A percentile compares a stretch with the other conserved stretches of the same genome.
phyloP scores from a whole-genome alignment of 306 rosid species.

The Cucurbita pepo region DNA sequence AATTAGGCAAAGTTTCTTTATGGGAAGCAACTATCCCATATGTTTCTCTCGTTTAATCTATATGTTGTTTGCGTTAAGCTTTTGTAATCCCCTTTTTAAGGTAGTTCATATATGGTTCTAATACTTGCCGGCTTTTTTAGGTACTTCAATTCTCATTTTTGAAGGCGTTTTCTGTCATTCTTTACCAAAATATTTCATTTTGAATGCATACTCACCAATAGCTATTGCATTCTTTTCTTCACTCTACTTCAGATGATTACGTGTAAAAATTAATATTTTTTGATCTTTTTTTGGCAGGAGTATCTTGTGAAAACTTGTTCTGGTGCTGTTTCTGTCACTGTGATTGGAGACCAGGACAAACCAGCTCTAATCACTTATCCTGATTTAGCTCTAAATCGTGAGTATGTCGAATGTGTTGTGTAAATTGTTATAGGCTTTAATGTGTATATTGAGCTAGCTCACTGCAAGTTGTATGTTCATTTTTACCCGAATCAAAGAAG shows the following conservation, averaged over 20 bases:
- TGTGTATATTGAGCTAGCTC: not conserved
- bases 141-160: not conserved
- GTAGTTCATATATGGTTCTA: not conserved
- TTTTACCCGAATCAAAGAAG: not conserved
- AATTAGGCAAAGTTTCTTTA: not conserved
- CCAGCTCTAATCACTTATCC: conserved; percentile 94
- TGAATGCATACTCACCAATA: not conserved
- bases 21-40: not conserved
- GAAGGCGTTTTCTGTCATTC: not conserved
- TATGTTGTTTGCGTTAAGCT: not conserved
- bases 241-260: not conserved
- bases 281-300: conserved; percentile 46
- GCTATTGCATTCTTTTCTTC: not conserved
- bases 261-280: not conserved
- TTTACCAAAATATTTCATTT: not conserved
- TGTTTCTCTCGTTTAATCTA: not conserved
- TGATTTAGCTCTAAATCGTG: conserved; percentile 84
- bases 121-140: not conserved
- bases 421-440: not conserved
- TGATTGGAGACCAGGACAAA: conserved; percentile 85
- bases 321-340: conserved; percentile 64
- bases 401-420: conserved; percentile 14
- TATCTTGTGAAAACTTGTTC: conserved; percentile 48
- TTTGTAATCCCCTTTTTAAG: not conserved
- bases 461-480: not conserved